Evolutionary conservation across 306 rosid species (phyloP).

Genomic region (Sophora flavescens): DNA sequence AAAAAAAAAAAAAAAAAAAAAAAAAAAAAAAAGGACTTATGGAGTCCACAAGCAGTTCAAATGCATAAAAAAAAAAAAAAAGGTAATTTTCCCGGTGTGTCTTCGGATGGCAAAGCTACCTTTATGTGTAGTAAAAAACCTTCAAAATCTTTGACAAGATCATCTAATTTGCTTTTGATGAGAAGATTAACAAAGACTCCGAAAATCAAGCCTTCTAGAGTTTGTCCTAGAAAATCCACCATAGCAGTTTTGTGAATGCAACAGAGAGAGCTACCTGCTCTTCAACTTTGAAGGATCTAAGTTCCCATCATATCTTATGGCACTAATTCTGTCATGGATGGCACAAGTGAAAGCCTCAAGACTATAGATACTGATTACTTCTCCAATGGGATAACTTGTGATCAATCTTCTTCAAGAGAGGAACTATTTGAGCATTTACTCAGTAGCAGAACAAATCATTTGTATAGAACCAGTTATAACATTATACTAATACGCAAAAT

Average conservation of each 20-base stretch:
- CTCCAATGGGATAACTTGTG: slow-evolving; percentile 39
- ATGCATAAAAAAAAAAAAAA: slow-evolving; percentile 36
- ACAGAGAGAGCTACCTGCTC: slow-evolving; percentile 73
- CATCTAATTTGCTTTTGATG: slow-evolving; percentile 57
- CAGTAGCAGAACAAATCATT: too few species aligned
- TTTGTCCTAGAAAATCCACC: slow-evolving; percentile 55
- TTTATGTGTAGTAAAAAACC: slow-evolving; percentile 50
- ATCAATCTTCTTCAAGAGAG: slow-evolving; percentile 50
- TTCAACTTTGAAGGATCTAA: slow-evolving; percentile 74
- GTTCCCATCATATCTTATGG: slow-evolving; percentile 53
- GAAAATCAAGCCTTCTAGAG: slow-evolving; percentile 57
- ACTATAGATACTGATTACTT: slow-evolving; percentile 45
- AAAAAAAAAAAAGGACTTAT: slow-evolving; percentile 24
- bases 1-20: too few species aligned
- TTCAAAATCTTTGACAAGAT: slow-evolving; percentile 47
- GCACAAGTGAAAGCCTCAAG: slow-evolving; percentile 29
- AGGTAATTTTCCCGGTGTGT: slow-evolving; percentile 57
- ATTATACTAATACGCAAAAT: too few species aligned
- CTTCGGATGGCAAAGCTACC: slow-evolving; percentile 46
- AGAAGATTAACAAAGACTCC: slow-evolving; percentile 59
- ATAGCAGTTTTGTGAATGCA: slow-evolving; percentile 48
- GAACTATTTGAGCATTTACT: slow-evolving; percentile 46
- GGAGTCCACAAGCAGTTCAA: slow-evolving; percentile 79
- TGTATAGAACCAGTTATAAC: too few species aligned
- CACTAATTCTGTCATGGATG: slow-evolving; percentile 41